Base-by-base conservation (phyloP, 768 basidiomycete species). In the Suillus paluster region DNA sequence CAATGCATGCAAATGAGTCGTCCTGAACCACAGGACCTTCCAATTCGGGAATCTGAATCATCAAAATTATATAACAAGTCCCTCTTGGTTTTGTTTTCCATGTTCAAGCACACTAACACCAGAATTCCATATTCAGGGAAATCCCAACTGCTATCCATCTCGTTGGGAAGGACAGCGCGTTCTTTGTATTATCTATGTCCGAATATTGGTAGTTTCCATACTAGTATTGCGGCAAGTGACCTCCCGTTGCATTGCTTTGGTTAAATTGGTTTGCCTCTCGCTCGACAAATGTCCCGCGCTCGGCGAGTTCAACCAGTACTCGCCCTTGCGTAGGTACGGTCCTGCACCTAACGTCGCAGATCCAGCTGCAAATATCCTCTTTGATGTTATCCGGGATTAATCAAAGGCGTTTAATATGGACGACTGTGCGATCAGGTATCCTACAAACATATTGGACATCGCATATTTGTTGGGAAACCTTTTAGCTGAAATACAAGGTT, bases 361-460 rank as follows among this genome's bases (percentile, higher is more conserved):
- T 69, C 87, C 88, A 5, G 96, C 97, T 0, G 83, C 98, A 64
- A 99, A 98, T 71, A 81, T 94, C 58, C 82, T 99, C 7, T 74
- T 95, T 30, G 95, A 98, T 72, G 81, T 97, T 36, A 92, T 97
- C 0, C 80, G 86, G 63, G 93, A 96, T 70, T 91, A 91, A 67
- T 91, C 90, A 6, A 95, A 95, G 77, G 79, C 78, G 39, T 95
- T 95, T 80, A 94, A 88, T 73, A 98, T 98, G 97, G 97, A 99
- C 72, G 90, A 97, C 73, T 97, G 88, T 71, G 95, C 94, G 27
- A 92, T n/a, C n/a, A 91, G n/a, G n/a, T n/a, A 91, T 77, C 97
- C 97, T 0, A 99, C 97, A 25, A 95, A 95, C 68, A 88, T 6
- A 12, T 69, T 88, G 34, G 96, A 98, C 70, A 90, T 98, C 58